Evolutionary conservation across 2,329 filamentous ascomycete genomes (phyloP).

Genomic region (Ceratocystis diversiconidia): DNA sequence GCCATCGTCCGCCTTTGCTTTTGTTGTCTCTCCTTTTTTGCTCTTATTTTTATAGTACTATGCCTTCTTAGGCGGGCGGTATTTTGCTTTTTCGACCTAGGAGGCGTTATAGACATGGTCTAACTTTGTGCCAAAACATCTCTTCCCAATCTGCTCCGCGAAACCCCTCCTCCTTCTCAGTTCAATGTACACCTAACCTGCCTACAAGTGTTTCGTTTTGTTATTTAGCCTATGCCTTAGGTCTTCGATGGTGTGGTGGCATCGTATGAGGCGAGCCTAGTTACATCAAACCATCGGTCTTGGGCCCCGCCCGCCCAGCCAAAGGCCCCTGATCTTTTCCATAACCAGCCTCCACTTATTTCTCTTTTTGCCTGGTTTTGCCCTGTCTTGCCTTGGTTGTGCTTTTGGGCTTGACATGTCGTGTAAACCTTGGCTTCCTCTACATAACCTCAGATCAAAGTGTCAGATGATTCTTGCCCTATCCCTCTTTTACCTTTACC

Average conservation of each 20-base stretch:
- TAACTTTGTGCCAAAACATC: neutral
- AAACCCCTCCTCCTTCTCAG: neutral
- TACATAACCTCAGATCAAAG: conserved; percentile 2
- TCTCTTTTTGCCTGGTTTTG: neutral
- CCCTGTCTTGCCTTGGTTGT: neutral
- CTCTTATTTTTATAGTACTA: neutral
- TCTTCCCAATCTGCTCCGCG: neutral
- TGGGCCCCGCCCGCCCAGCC: neutral
- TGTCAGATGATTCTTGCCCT: conserved; percentile 3
- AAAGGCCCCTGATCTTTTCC: neutral
- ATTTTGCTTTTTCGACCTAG: neutral
- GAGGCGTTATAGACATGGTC: neutral
- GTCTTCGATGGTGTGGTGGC: neutral
- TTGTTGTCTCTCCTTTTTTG: neutral
- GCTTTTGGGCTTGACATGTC: neutral
- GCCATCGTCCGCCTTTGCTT: neutral
- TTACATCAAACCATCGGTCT: neutral
- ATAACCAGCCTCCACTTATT: neutral
- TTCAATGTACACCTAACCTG: neutral
- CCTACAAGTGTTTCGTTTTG: neutral
- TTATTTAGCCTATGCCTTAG: neutral
- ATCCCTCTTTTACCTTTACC: neutral
- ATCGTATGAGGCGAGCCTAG: neutral
- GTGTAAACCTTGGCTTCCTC: neutral
- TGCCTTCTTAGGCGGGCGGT: neutral